Evolutionary conservation across 2,329 filamentous ascomycete species (phyloP).

Genomic region (Thermoascus crustaceus): DNA sequence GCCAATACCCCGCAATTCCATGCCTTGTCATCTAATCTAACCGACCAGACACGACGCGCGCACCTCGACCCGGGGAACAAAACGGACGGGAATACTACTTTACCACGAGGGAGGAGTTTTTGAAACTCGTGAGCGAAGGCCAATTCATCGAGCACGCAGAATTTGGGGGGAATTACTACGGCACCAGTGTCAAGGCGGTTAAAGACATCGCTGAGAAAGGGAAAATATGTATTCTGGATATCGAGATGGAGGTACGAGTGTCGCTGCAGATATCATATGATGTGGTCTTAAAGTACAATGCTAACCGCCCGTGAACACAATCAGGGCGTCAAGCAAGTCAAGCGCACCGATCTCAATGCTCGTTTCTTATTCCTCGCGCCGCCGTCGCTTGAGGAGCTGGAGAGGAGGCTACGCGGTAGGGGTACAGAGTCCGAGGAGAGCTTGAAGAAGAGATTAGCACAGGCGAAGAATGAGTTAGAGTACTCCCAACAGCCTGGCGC

Average conservation of each 20-base stretch:
- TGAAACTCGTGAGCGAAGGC: constrained; percentile 55
- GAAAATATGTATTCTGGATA: constrained; percentile 76
- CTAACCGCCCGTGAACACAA: too few relatives aligned
- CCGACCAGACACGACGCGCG: constrained; percentile 64
- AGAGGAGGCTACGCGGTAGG: constrained; percentile 63
- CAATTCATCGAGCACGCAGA: constrained; percentile 79
- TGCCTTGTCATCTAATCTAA: too few relatives aligned
- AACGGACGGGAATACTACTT: constrained; percentile 78
- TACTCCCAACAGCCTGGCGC: constrained; percentile 60
- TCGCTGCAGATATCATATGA: too few relatives aligned
- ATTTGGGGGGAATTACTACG: constrained; percentile 81
- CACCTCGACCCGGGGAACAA: constrained; percentile 64
- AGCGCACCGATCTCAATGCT: constrained; percentile 62
- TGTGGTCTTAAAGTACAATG: too few relatives aligned
- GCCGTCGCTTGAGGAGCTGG: constrained; percentile 65
- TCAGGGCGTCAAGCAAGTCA: constrained; percentile 88
- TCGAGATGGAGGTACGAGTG: constrained; percentile 96
- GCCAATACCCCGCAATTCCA: too few relatives aligned
- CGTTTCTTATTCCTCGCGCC: constrained; percentile 81
- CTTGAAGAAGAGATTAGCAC: constrained; percentile 59
- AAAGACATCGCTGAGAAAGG: constrained; percentile 63
- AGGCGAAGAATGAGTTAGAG: constrained; percentile 67
- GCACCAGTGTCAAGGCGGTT: constrained; percentile 73
- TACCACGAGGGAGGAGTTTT: constrained; percentile 58
- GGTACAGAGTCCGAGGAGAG: constrained; percentile 71